These are phyloP conservation scores for Vigna hirtella DNA, from an alignment of 306 rosid genomes.

Conservation along the genomic window DNA sequence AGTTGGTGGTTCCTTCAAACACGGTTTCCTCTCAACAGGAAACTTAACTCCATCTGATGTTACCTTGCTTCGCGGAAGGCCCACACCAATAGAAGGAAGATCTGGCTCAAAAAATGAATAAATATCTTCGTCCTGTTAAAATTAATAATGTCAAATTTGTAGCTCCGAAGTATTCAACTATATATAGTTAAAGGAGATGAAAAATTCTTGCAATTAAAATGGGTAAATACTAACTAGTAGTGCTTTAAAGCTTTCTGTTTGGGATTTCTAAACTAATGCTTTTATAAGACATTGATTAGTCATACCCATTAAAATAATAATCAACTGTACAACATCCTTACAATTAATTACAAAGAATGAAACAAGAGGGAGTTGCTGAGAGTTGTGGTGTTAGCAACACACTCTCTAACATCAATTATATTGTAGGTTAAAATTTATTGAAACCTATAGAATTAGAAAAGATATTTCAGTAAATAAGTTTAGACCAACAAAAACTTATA, in stretches of 20 bases:
- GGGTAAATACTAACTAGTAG: neutral
- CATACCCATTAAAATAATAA: neutral
- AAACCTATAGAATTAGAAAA: no score
- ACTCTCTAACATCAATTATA: no score
- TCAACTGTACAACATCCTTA: neutral
- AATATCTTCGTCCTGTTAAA: constrained; percentile 83
- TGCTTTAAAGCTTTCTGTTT: no score
- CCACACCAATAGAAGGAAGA: constrained; percentile 57
- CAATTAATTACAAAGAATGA: neutral
- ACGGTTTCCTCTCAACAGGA: constrained; percentile 58
- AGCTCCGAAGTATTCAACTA: constrained; percentile 1
- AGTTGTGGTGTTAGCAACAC: no score
- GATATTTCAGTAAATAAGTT: no score
- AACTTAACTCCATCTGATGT: constrained; percentile 54
- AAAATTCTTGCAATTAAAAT: neutral
- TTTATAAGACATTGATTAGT: no score
- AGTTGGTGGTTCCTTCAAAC: constrained; percentile 50
- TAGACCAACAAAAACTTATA: no score
- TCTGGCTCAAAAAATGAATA: constrained; percentile 89
- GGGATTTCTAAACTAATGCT: no score
- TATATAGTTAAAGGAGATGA: neutral
- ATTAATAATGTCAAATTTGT: constrained; percentile 13
- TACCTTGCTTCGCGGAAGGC: constrained; percentile 57
- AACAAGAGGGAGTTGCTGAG: neutral
- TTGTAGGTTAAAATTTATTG: no score